These are phyloP conservation scores for Pseudocercospora eumusae DNA, from an alignment of 2,329 filamentous ascomycete genomes.

Conservation along the genomic window DNA sequence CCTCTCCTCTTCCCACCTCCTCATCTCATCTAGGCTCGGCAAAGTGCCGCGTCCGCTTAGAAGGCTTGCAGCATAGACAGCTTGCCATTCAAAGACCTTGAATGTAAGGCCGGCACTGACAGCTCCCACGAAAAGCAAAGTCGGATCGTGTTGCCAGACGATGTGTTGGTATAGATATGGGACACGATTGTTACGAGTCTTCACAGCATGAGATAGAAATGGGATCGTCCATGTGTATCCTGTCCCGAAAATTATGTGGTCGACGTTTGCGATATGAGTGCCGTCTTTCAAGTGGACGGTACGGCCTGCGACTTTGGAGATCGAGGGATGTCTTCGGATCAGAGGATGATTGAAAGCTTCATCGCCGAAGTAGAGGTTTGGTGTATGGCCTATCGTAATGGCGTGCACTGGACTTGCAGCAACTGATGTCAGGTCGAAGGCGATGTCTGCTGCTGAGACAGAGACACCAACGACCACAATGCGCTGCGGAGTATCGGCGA, in stretches of 20 bases:
- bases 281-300: conserved; percentile 62
- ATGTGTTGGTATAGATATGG: conserved; percentile 61
- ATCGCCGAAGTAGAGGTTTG: conserved; percentile 59
- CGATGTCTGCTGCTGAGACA: conserved; percentile 65
- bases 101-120: conserved; percentile 62
- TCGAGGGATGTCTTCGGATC: conserved; percentile 53
- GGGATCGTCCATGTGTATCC: conserved; percentile 66
- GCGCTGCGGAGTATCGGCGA: conserved; percentile 36
- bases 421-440: conserved; percentile 53
- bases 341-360: conserved; percentile 61
- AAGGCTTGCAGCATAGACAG: conserved; percentile 61
- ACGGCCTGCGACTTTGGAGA: conserved; percentile 49
- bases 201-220: conserved; percentile 55
- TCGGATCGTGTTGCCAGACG: conserved; percentile 57
- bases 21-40: conserved; percentile 54
- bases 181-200: conserved; percentile 57
- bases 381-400: conserved; percentile 56
- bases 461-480: conserved; percentile 65
- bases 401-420: conserved; percentile 54
- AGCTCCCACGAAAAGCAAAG: conserved; percentile 60
- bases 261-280: conserved; percentile 54
- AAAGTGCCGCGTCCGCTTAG: conserved; percentile 57
- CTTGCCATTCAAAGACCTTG: conserved; percentile 70
- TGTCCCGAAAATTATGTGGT: conserved; percentile 66
- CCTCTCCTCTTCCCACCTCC: conserved; percentile 59